phyloP scores from a whole-genome alignment of 2,329 filamentous ascomycete species.

The Xylariaceae sp. region DNA sequence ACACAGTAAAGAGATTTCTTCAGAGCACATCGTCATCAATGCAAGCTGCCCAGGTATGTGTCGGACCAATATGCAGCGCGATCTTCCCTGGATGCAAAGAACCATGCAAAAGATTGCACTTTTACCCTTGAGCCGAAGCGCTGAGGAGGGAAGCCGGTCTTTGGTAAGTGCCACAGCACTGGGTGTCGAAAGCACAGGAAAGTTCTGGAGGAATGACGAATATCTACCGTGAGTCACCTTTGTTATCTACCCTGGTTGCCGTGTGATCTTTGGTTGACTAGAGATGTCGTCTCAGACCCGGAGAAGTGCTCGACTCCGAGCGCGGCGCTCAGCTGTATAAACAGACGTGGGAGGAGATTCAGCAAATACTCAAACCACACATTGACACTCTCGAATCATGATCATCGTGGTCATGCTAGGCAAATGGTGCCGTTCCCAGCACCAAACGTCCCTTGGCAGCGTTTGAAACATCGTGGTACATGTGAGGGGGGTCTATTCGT shows the following conservation, averaged over 20 bases:
- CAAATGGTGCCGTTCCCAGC: neutral
- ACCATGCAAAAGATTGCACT: neutral
- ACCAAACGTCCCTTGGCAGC: neutral
- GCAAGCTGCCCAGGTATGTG: slow-evolving; percentile 4
- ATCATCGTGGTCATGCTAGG: neutral
- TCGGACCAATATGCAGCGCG: slow-evolving; percentile 6
- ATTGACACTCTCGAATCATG: neutral
- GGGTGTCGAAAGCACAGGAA: slow-evolving; percentile 2
- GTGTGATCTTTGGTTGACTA: neutral
- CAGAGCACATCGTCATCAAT: neutral
- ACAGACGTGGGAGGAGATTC: no score
- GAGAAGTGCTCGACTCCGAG: no score
- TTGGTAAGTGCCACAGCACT: slow-evolving; percentile 6
- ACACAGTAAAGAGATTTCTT: neutral
- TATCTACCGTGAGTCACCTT: neutral
- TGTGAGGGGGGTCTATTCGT: no score
- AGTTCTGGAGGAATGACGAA: slow-evolving; percentile 4
- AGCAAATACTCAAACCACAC: no score
- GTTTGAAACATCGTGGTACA: neutral
- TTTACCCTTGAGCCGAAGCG: slow-evolving; percentile 3
- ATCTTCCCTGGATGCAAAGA: slow-evolving; percentile 1
- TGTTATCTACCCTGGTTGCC: neutral
- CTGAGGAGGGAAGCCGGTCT: slow-evolving; percentile 4
- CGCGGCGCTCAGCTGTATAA: no score
- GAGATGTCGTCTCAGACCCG: no score